Percentiles rank a stretch among this genome's conserved stretches.
Conservation (phyloP, 2,329 filamentous ascomycete genomes). For the Clarireedia monteithiana region DNA sequence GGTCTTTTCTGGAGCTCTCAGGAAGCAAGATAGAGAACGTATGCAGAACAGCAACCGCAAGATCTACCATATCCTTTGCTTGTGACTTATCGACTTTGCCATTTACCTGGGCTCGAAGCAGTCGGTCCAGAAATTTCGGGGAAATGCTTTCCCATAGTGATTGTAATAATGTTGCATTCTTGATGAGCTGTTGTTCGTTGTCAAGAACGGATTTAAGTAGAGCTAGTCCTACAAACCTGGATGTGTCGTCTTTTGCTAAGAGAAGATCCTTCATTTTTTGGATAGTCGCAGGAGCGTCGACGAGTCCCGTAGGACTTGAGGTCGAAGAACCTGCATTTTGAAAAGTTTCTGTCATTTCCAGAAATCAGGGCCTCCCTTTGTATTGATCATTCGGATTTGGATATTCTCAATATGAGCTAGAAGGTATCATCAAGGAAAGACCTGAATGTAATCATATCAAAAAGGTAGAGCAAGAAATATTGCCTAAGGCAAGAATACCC, state of each 20-base stretch:
- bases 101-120: constrained; percentile 46
- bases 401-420: no score
- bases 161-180: constrained; percentile 39
- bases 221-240: constrained; percentile 59
- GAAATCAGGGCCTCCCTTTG: no score
- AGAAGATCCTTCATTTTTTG: constrained; percentile 49
- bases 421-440: no score
- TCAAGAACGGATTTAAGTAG: constrained; percentile 60
- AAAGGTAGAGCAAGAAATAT: no score
- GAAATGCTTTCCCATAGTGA: constrained; percentile 53
- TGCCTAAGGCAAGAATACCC: no score
- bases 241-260: constrained; percentile 55
- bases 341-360: neutral
- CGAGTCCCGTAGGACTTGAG: neutral
- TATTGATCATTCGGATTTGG: no score
- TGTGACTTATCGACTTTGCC: constrained; percentile 33
- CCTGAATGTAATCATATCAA: no score
- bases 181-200: constrained; percentile 43
- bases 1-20: constrained; percentile 35
- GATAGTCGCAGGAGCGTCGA: constrained; percentile 26
- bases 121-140: constrained; percentile 54
- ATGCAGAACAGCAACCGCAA: constrained; percentile 55
- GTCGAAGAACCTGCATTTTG: neutral
- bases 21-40: constrained; percentile 53
- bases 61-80: constrained; percentile 51